Percentiles rank a stretch among this genome's conserved stretches.
phyloP scores from a whole-genome alignment of 2,329 filamentous ascomycete species.

The Alternaria sp. region DNA sequence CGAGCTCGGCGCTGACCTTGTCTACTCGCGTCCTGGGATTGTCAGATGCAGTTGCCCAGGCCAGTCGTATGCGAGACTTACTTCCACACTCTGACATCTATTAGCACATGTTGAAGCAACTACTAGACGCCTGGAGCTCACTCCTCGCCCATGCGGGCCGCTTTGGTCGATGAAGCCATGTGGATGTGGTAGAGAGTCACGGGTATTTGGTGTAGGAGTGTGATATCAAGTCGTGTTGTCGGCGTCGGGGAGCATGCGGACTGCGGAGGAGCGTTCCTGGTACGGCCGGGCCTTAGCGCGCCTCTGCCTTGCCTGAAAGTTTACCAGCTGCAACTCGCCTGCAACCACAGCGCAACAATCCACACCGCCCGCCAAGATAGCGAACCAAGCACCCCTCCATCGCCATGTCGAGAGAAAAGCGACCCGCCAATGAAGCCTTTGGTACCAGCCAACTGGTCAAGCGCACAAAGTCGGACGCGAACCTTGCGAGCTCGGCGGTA shows the following conservation, averaged over 20 bases:
- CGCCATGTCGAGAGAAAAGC: slow-evolving; percentile 88
- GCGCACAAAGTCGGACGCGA: slow-evolving; percentile 77
- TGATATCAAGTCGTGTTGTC: slow-evolving; percentile 27
- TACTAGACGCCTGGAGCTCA: slow-evolving; percentile 56
- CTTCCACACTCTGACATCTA: slow-evolving; percentile 82
- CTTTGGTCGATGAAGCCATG: slow-evolving; percentile 66
- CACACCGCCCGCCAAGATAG: background rate
- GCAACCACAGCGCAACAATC: slow-evolving; percentile 12
- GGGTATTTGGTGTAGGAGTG: background rate
- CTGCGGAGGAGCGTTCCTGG: slow-evolving; percentile 21
- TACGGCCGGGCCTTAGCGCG: slow-evolving; percentile 23
- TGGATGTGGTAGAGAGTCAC: background rate
- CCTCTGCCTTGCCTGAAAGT: slow-evolving; percentile 26
- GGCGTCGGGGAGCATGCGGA: slow-evolving; percentile 21
- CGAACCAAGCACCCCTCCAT: slow-evolving; percentile 2
- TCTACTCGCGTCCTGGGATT: slow-evolving; percentile 82
- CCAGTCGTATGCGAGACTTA: slow-evolving; percentile 60
- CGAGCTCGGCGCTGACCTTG: slow-evolving; percentile 97
- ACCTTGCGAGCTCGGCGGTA: slow-evolving; percentile 63
- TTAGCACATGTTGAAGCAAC: slow-evolving; percentile 42
- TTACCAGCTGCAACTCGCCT: slow-evolving; percentile 23
- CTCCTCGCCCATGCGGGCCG: slow-evolving; percentile 77
- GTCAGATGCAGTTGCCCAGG: slow-evolving; percentile 30
- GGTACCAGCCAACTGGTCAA: slow-evolving; percentile 84
- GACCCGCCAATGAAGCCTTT: slow-evolving; percentile 85